Base-by-base conservation (phyloP, 495 filamentous ascomycete genomes). In the Daldinia caldariorum region DNA sequence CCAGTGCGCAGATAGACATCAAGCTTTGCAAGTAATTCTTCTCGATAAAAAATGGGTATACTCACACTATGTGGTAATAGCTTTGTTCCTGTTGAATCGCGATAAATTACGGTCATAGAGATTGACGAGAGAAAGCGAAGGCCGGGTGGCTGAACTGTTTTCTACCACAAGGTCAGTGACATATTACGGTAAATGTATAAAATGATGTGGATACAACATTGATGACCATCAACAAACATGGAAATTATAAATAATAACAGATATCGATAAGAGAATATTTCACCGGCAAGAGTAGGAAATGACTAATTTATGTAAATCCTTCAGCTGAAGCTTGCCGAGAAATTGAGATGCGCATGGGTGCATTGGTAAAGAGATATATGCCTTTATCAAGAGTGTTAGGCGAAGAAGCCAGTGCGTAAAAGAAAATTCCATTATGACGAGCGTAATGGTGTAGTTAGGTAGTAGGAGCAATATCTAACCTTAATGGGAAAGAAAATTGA, bases 201-300 rank as follows among this genome's bases (percentile, higher is more conserved):
- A 26, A 62, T 66, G 50, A 68, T 58, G 61, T 69, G 65, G 61
- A 67, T 64, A 71, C 56, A 65, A 58, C 56, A 58, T 53, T 64
- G 58, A 57, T 67, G 64, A 58, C 60, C 38, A 61, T 65, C 56
- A 72, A 68, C 56, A 64, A 72, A 68, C 60, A 70, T 38, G 16
- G 53, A 12, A 8, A 65, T 64, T 69, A 69, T 58, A 69, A 72
- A 72, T 72, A 72, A 65, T 26, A 72, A 65, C 61, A 43, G 49
- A 10, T 66, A 64, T 69, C 60, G 65, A 67, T 66, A 69, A 62
- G 61, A 59, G 10, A 56, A 41, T 47, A 37, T 29, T 49, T 37
- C 20, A 22, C 35, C 32, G 4, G 50, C 47, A 14, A 51, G 51
- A 6, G 29, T 38, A 43, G 50, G 37, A 26, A 62, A 72, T 69